Conservation (phyloP, 164 flowering plant genomes). For the Umbellularia californica region DNA sequence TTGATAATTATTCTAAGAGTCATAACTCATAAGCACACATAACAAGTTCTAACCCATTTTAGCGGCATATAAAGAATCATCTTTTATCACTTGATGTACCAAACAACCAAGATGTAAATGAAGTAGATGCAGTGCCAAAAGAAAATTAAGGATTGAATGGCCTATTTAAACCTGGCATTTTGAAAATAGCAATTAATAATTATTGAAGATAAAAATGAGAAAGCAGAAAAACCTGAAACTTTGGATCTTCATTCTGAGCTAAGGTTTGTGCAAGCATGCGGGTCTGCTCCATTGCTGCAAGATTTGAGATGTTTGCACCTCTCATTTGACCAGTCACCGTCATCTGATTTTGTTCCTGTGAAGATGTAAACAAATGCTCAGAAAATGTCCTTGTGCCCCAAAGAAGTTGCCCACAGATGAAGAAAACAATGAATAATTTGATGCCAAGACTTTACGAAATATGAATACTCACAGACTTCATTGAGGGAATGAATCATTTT, state of each 20-base stretch:
- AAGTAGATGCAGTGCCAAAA: no score
- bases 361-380: slow-evolving; percentile 1
- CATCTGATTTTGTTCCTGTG: slow-evolving; percentile 70
- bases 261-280: slow-evolving; percentile 93
- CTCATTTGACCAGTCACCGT: slow-evolving; percentile 41
- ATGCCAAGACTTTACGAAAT: not conserved
- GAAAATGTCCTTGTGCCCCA: not conserved
- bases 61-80: no score
- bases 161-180: no score
- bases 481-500: not conserved
- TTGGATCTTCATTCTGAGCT: slow-evolving; percentile 85
- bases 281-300: slow-evolving; percentile 88
- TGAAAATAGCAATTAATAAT: no score
- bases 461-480: not conserved
- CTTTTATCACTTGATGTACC: no score
- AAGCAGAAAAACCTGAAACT: slow-evolving; percentile 67
- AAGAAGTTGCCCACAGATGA: not conserved
- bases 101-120: no score
- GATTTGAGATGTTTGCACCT: slow-evolving; percentile 43
- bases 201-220: no score
- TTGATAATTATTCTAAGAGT: no score
- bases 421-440: not conserved
- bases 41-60: no score
- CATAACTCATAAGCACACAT: no score
- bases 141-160: no score